Evolutionary conservation across 1,284 basidiomycete species (phyloP).

Genomic region (Cryptococcus jaspeensis): DNA sequence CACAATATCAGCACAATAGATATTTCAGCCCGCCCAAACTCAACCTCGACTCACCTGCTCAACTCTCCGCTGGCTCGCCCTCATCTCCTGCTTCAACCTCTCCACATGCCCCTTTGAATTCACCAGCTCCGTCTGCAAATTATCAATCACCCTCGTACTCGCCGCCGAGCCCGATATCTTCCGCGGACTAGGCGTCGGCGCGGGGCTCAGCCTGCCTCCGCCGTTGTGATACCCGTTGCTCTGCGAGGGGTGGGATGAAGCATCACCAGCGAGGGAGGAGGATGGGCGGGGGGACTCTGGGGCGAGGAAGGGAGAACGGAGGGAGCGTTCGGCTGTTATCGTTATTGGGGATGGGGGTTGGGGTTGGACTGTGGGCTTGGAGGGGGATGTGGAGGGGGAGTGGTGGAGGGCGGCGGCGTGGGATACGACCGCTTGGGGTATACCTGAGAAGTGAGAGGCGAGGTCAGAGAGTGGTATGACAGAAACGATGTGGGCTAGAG

Average conservation of each 20-base stretch:
- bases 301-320: conserved; percentile 28
- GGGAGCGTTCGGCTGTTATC: conserved; percentile 4
- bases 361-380: conserved; percentile 5
- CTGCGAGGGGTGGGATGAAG: conserved; percentile 7
- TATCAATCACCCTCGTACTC: conserved; percentile 44
- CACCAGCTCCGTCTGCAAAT: conserved; percentile 42
- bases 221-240: conserved; percentile 1
- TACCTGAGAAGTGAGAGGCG: conserved; percentile 23
- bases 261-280: conserved; percentile 6
- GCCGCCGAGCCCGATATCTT: conserved; percentile 19
- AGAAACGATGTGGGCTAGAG: not conserved
- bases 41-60: conserved; percentile 10
- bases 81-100: conserved; percentile 37
- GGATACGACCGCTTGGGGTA: conserved; percentile 40
- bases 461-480: not conserved
- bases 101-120: conserved; percentile 38
- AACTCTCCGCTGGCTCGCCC: conserved; percentile 36
- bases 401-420: conserved; percentile 36
- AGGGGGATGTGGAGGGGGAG: conserved; percentile 9
- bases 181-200: not conserved
- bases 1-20: not conserved
- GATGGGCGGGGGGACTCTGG: conserved; percentile 23
- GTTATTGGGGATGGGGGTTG: conserved; percentile 10
- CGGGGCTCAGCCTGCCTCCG: not conserved
- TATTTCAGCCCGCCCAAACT: too few species aligned